Percentiles rank a stretch among this genome's conserved stretches.
Evolutionary conservation across 208 protist species (phyloP).

Genomic region (Lotmaria passim): DNA sequence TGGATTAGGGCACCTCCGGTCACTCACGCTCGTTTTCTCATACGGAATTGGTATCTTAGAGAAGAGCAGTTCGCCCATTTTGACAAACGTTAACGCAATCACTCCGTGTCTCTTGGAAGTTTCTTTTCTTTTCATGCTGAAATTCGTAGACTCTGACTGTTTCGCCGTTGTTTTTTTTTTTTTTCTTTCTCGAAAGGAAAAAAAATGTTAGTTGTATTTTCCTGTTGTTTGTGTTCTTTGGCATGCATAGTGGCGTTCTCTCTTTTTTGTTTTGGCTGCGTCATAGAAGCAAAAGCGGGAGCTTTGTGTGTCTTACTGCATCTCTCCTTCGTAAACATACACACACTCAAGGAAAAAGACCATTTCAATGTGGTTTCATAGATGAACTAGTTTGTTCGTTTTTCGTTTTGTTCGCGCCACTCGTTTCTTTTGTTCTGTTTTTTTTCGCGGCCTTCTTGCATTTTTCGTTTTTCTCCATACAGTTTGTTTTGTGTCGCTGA

Average conservation of each 20-base stretch:
- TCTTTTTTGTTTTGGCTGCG: not conserved
- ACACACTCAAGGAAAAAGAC: not conserved
- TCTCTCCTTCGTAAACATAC: not conserved
- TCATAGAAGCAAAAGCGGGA: conserved; percentile 15
- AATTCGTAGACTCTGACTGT: not conserved
- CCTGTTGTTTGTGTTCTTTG: no score
- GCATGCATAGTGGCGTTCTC: not conserved
- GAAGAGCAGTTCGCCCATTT: no score
- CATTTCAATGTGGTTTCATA: not conserved
- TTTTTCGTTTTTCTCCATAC: not conserved
- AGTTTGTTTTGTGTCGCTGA: no score
- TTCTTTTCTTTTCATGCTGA: no score
- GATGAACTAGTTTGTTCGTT: not conserved
- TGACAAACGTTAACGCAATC: no score
- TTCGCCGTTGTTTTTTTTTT: not conserved
- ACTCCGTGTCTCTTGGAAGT: no score
- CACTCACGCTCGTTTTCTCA: no score
- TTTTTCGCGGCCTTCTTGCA: not conserved
- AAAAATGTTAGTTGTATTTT: no score
- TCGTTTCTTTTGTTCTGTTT: conserved; percentile 14
- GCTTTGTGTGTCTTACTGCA: conserved; percentile 1
- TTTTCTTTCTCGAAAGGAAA: not conserved
- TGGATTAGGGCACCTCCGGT: no score
- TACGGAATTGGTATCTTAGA: no score
- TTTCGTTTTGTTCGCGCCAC: not conserved